Evolutionary conservation across 305 asterid species (phyloP).

Genomic region (Fraxinus angustifolia): DNA sequence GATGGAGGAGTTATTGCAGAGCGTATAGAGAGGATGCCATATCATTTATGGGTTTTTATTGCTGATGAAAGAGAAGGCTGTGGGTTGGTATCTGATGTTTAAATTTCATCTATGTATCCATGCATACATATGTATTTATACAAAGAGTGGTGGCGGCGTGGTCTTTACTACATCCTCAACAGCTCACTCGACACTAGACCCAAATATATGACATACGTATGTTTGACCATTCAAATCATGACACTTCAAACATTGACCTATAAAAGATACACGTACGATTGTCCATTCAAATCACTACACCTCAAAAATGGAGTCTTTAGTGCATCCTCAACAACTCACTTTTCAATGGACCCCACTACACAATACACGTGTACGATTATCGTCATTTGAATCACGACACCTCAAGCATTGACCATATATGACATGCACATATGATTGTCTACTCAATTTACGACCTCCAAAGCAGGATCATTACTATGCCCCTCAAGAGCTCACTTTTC

Average conservation of each 20-base stretch:
- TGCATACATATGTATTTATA: constrained; percentile 7
- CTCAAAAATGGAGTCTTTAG: neutral
- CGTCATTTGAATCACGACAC: neutral
- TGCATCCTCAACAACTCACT: constrained; percentile 5
- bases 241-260: neutral
- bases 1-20: constrained; percentile 21
- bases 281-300: neutral
- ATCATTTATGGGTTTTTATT: constrained; percentile 82
- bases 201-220: neutral
- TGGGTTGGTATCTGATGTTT: constrained; percentile 39
- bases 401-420: neutral
- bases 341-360: neutral
- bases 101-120: constrained; percentile 25
- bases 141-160: constrained; percentile 3
- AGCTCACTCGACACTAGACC: constrained; percentile 13
- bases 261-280: neutral
- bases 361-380: neutral
- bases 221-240: neutral
- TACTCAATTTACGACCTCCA: neutral
- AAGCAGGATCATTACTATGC: neutral
- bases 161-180: neutral
- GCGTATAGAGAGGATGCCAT: constrained; percentile 72
- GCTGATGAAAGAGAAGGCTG: constrained; percentile 35
- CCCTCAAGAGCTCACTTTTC: constrained; percentile 12
- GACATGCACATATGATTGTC: neutral